Evolutionary conservation across 768 basidiomycete species (phyloP), one percentile per base, ranked within the genome.

Genomic region (Crassisporium funariophilum): DNA sequence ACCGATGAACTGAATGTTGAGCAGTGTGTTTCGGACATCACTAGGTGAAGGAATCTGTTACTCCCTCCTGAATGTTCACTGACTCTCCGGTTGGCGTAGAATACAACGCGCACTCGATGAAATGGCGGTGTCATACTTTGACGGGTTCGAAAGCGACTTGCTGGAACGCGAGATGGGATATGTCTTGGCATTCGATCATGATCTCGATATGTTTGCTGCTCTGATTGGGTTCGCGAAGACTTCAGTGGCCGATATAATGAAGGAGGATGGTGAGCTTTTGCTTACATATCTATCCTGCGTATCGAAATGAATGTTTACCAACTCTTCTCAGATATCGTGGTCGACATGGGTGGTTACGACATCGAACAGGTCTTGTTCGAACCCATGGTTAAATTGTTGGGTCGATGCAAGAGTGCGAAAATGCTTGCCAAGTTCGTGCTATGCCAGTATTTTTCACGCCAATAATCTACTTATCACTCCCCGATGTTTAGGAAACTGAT

Each of bases 61-160:
- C n/a, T n/a, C n/a, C n/a, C n/a, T n/a, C n/a, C n/a, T n/a, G n/a
- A n/a, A n/a, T n/a, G n/a, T n/a, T n/a, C n/a, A n/a, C n/a, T n/a
- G n/a, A n/a, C n/a, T n/a, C n/a, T n/a, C n/a, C n/a, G n/a, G n/a
- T n/a, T n/a, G n/a, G n/a, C n/a, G n/a, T n/a, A n/a, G n/a, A n/a
- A n/a, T n/a, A n/a, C n/a, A n/a, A n/a, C n/a, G n/a, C 0, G 93
- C 97, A 62, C 93, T 95, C 54, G 91, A 95, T 46, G 95, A 98
- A 62, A 77, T 98, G 3, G 83, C 88, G 1, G 91, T 92, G 57
- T 84, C 88, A 1, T 89, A 94, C 65, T 93, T 98, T 59, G 76
- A 74, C 45, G 82, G 80, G 13, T 87, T 84, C 53, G 86, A 91
- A n/a, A 79, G 84, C 41, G 97, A 98, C 63, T 67, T 95, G 19